phyloP scores from a whole-genome alignment of 2,329 filamentous ascomycete genomes.

The Dactylellina leptospora region DNA sequence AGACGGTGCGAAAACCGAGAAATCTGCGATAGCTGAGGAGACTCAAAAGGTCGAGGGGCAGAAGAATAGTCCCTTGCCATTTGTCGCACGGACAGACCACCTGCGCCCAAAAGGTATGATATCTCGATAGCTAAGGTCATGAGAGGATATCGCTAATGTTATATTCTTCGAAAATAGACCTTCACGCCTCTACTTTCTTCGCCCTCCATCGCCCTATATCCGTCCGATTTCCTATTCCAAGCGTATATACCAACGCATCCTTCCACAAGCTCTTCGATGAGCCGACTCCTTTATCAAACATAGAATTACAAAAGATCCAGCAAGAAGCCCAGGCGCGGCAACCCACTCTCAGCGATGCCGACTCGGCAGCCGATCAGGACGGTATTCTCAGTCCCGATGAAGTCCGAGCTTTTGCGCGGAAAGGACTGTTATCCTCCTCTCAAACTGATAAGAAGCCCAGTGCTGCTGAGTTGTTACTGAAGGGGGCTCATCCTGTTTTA shows the following conservation, averaged over 20 bases:
- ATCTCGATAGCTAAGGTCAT: not conserved
- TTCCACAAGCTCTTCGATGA: slow-evolving; percentile 85
- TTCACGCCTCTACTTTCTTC: slow-evolving; percentile 91
- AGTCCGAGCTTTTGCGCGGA: slow-evolving; percentile 63
- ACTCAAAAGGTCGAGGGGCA: slow-evolving; percentile 20
- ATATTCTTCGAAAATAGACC: slow-evolving; percentile 66
- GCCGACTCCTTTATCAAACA: slow-evolving; percentile 63
- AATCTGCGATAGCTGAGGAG: slow-evolving; percentile 13
- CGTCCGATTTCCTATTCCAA: slow-evolving; percentile 81
- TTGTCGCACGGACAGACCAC: slow-evolving; percentile 47
- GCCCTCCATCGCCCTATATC: slow-evolving; percentile 94
- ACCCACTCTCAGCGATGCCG: slow-evolving; percentile 57
- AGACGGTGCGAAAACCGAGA: slow-evolving; percentile 21
- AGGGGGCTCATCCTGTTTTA: slow-evolving; percentile 68
- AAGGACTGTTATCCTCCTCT: slow-evolving; percentile 56
- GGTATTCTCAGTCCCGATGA: slow-evolving; percentile 70
- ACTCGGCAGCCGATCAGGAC: slow-evolving; percentile 60
- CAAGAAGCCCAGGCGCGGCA: slow-evolving; percentile 72
- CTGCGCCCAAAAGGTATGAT: slow-evolving; percentile 36
- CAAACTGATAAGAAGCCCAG: slow-evolving; percentile 70
- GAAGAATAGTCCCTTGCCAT: slow-evolving; percentile 39
- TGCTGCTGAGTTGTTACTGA: too few species aligned
- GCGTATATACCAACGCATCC: slow-evolving; percentile 73
- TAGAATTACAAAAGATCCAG: slow-evolving; percentile 62
- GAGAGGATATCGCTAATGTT: not conserved